Percentiles rank a stretch among this genome's conserved stretches.
Conservation (phyloP, 2,329 filamentous ascomycete species). For the Neodidymelliopsis sp. region DNA sequence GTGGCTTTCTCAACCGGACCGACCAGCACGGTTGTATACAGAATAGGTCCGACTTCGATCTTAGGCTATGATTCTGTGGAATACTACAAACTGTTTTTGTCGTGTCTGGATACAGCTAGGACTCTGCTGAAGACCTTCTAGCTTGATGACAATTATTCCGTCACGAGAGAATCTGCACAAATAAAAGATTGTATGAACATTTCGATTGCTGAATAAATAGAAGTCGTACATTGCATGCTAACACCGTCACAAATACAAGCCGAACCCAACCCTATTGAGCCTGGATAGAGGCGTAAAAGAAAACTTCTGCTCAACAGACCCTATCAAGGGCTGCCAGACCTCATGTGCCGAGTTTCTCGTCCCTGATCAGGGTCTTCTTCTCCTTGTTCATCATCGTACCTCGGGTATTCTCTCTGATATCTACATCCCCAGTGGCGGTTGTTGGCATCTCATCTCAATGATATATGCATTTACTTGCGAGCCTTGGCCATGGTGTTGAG, state of each 20-base stretch:
- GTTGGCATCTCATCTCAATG: slow-evolving; percentile 13
- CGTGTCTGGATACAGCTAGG: too few relatives aligned
- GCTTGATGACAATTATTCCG: too few relatives aligned
- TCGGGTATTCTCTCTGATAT: slow-evolving; percentile 39
- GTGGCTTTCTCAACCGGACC: not conserved
- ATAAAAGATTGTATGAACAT: slow-evolving; percentile 1
- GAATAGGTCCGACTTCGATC: too few relatives aligned
- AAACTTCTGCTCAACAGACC: slow-evolving; percentile 32
- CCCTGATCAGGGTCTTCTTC: slow-evolving; percentile 24
- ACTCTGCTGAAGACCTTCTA: too few relatives aligned
- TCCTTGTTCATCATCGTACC: slow-evolving; percentile 27
- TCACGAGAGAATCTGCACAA: too few relatives aligned
- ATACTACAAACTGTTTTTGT: too few relatives aligned
- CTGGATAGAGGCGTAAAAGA: slow-evolving; percentile 37
- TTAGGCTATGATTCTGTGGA: too few relatives aligned
- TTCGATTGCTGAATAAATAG: slow-evolving; percentile 27
- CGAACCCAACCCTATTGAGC: slow-evolving; percentile 40
- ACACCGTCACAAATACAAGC: slow-evolving; percentile 49
- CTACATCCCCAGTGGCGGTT: slow-evolving; percentile 43
- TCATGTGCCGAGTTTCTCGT: slow-evolving; percentile 30
- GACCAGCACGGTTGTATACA: too few relatives aligned
- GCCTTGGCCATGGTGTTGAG: slow-evolving; percentile 97
- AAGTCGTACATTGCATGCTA: slow-evolving; percentile 49
- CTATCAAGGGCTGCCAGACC: slow-evolving; percentile 25
- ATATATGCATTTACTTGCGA: slow-evolving; percentile 30